These are phyloP conservation scores for Pseudohalonectria lignicola DNA, from an alignment of 2,329 filamentous ascomycete species.

Conservation along the genomic window DNA sequence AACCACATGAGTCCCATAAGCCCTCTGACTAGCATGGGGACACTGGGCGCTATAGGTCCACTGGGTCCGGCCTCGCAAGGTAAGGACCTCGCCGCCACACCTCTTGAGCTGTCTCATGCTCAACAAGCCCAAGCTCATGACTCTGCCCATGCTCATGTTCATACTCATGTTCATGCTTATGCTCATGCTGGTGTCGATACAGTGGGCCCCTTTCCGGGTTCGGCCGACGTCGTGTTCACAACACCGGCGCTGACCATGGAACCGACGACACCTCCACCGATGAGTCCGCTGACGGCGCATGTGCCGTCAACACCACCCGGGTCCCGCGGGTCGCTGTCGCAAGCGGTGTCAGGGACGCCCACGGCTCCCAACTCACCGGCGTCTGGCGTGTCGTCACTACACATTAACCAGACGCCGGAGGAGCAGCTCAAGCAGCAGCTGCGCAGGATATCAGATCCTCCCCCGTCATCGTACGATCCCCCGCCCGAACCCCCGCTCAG, in stretches of 20 bases:
- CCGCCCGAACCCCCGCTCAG: background rate
- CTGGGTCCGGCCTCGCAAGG: conserved; percentile 5
- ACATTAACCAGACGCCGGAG: conserved; percentile 10
- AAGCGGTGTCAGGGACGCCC: conserved; percentile 5
- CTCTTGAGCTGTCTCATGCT: too few relatives aligned
- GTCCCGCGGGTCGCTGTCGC: conserved; percentile 6
- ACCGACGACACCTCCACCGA: conserved; percentile 9
- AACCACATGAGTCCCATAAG: too few relatives aligned
- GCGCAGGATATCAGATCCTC: conserved; percentile 15
- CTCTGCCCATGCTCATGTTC: too few relatives aligned
- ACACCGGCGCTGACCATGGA: conserved; percentile 11
- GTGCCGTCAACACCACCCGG: conserved; percentile 7
- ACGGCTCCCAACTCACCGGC: conserved; percentile 7
- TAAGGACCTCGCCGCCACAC: conserved; percentile 1
- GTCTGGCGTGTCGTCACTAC: conserved; percentile 6
- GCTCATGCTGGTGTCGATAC: conserved; percentile 4
- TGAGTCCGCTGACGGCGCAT: conserved; percentile 9
- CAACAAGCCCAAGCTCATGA: too few relatives aligned
- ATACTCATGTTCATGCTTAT: conserved; percentile 3
- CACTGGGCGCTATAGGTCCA: background rate
- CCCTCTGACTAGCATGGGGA: too few relatives aligned
- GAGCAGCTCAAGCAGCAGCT: conserved; percentile 14
- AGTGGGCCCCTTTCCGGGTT: conserved; percentile 1
- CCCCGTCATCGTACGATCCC: conserved; percentile 10
- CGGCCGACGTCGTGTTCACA: conserved; percentile 7